A percentile compares a stretch with the other conserved stretches of the same genome.
Evolutionary conservation across 148 eudicot species (phyloP).

Genomic region (Rhododendron vialii): DNA sequence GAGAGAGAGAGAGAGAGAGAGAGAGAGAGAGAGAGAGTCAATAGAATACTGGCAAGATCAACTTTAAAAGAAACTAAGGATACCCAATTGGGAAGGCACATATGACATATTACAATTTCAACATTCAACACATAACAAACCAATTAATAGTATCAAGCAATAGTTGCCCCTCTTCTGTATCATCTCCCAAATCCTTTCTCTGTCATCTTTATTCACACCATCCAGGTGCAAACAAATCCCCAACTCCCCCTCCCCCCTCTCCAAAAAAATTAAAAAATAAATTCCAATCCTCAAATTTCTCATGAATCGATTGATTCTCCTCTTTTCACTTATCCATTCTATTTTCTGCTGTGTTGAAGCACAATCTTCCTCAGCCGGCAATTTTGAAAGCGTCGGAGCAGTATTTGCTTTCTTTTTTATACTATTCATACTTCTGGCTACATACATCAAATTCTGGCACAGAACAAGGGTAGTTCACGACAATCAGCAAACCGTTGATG

Average conservation of each 20-base stretch:
- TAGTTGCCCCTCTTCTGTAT: not conserved
- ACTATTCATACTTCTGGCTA: constrained; percentile 45
- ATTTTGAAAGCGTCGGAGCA: constrained; percentile 60
- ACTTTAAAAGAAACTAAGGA: too few species aligned
- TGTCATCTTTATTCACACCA: not conserved
- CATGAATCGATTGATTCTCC: constrained; percentile 7
- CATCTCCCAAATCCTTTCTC: not conserved
- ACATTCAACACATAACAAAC: not conserved
- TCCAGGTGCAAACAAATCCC: not conserved
- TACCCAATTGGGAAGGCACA: too few species aligned
- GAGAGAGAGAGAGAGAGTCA: not conserved
- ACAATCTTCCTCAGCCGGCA: constrained; percentile 20
- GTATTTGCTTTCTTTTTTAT: constrained; percentile 51
- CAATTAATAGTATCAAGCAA: not conserved
- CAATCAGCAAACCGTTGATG: constrained; percentile 13
- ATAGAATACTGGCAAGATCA: too few species aligned
- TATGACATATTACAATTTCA: not conserved
- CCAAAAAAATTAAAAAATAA: too few species aligned
- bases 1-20: too few species aligned
- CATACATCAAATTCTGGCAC: constrained; percentile 54
- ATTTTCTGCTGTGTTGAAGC: constrained; percentile 19
- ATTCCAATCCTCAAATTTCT: not conserved
- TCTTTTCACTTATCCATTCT: not conserved
- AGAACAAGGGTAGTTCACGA: not conserved
- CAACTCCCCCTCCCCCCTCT: not conserved